Evolutionary conservation across 2,329 filamentous ascomycete genomes (phyloP), one percentile per base, ranked within the genome.

Genomic region (Aspergillus pseudoterreus): DNA sequence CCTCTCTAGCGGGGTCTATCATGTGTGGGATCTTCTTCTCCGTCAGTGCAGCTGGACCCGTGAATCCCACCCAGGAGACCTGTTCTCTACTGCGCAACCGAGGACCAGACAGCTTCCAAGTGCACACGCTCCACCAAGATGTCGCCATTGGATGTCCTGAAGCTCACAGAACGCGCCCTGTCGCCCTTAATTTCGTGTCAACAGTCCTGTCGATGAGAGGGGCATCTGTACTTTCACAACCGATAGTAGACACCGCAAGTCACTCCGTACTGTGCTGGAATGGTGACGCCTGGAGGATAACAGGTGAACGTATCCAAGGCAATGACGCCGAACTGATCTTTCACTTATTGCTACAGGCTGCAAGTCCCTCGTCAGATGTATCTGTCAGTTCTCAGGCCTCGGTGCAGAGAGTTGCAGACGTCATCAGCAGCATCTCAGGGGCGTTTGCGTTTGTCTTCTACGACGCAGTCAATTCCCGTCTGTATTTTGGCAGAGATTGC

Each of bases 191-290:
- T 14, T 87, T 95, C 63, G 81, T 84, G 11, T 94, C 92, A 6
- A 95, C 91, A 0, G 92, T 99, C 0, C 81, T 97, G n/a, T 85
- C 91, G 4, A 77, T 99, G n/a, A 84, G 94, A 61, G 92, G 92
- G 22, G 80, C 84, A 45, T 76, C 82, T 55, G 66, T 94, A 45
- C 82, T 85, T 6, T 67, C 73, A 32, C 94, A 97, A 68, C 94
- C 94, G 2, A 80, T 95, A 4, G 69, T 80, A 39, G 81, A 87
- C 57, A 35, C 65, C 2, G 56, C 61, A 0, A 79, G 79, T 0
- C 78, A 79, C 4, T 90, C 86, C 1, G 76, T 89, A 1, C 78
- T 99, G 2, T 96, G 92, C 78, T 99, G 94, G 94, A 99, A 99
- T 65, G 94, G 94, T 41, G 94, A 99, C 68, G 92, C 91, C 1